phyloP scores from a whole-genome alignment of 1,284 basidiomycete genomes.

The Xerocomus amazonicus region DNA sequence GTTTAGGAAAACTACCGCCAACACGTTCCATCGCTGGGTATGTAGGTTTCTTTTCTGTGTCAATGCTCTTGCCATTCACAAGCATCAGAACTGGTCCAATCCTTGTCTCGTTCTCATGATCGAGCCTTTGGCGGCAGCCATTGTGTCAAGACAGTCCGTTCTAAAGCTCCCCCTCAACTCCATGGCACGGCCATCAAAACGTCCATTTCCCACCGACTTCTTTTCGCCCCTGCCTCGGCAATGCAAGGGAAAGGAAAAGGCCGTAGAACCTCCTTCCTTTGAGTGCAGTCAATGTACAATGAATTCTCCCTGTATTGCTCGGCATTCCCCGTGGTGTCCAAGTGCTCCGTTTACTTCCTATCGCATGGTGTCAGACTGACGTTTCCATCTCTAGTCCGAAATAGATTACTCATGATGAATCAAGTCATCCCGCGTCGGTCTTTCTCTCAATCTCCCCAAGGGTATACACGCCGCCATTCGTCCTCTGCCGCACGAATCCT shows the following conservation, averaged over 20 bases:
- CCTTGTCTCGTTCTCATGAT: conserved; percentile 26
- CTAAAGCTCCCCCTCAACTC: conserved; percentile 21
- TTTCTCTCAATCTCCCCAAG: conserved; percentile 24
- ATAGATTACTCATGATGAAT: conserved; percentile 33
- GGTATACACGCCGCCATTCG: conserved; percentile 25
- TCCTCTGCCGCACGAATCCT: conserved; percentile 27
- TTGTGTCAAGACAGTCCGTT: conserved; percentile 19
- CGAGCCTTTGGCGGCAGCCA: conserved; percentile 28
- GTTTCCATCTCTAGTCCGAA: conserved; percentile 21
- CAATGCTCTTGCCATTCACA: not conserved
- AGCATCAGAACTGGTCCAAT: not conserved
- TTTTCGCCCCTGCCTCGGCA: conserved; percentile 51
- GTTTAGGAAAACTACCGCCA: conserved; percentile 7
- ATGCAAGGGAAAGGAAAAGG: conserved; percentile 51
- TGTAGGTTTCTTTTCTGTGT: conserved; percentile 3
- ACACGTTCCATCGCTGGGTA: conserved; percentile 14
- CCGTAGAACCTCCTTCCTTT: conserved; percentile 29
- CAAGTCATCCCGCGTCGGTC: conserved; percentile 31
- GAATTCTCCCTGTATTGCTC: conserved; percentile 40
- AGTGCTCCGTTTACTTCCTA: conserved; percentile 14
- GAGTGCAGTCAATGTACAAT: conserved; percentile 29
- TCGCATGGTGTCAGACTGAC: conserved; percentile 11
- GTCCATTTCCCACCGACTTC: conserved; percentile 42
- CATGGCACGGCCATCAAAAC: conserved; percentile 30
- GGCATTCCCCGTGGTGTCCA: conserved; percentile 44